A percentile compares a stretch with the other conserved stretches of the same genome.
phyloP scores from a whole-genome alignment of 73 alveolate species.

The Uronychia binucleata region DNA sequence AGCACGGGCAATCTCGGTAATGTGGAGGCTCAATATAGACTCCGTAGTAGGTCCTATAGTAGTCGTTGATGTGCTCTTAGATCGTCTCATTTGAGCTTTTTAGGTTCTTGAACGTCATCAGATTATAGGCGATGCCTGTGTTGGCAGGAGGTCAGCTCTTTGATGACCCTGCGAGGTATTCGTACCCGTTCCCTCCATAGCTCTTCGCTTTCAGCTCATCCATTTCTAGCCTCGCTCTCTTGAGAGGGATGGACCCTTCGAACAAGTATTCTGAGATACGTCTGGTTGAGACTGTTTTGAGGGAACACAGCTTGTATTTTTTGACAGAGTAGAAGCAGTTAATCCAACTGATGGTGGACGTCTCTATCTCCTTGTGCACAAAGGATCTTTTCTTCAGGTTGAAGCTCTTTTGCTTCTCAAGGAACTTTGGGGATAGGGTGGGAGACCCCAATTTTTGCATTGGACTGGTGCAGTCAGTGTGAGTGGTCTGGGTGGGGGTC shows the following conservation, averaged over 20 bases:
- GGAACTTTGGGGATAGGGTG: background rate
- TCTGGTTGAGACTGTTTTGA: background rate
- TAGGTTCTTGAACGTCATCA: background rate
- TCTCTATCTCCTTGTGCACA: background rate
- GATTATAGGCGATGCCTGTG: background rate
- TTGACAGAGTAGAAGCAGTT: background rate
- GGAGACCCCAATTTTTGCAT: background rate
- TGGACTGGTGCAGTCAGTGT: background rate
- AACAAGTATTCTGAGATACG: background rate
- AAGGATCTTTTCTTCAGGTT: background rate
- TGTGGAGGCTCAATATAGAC: background rate
- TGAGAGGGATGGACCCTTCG: background rate
- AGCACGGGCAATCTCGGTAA: background rate
- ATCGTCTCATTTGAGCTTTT: background rate
- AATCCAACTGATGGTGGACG: background rate
- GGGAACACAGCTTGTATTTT: background rate
- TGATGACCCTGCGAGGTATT: background rate
- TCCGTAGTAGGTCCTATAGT: background rate
- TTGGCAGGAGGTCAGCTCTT: background rate
- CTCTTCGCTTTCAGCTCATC: background rate
- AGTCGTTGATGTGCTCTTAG: background rate
- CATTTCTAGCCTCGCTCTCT: background rate
- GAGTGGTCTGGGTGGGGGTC: background rate
- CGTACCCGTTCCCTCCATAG: background rate
- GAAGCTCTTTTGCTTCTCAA: background rate